Evolutionary conservation across 1,139 yeast species (phyloP), one percentile per base, ranked within the genome.

Genomic region (Meyerozyma guilliermondii): DNA sequence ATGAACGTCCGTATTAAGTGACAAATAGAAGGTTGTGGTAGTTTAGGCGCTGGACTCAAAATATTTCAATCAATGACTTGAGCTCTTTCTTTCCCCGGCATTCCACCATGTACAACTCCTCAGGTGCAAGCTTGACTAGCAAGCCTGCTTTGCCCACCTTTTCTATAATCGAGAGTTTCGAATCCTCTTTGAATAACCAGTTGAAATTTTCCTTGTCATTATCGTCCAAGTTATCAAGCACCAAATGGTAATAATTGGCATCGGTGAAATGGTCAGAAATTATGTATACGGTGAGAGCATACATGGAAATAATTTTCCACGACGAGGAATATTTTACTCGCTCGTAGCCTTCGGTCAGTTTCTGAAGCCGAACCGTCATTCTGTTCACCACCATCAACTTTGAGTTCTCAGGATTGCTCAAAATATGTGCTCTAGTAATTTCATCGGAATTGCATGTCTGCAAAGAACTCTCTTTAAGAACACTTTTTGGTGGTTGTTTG

Each of bases 121-220:
- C 52, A n/a, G 58, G 58, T 11, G 58, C 48, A 4, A 57, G 65
- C 47, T 63, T 67, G 31, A 72, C 60, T 50, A 72, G 60, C 47
- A 72, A 56, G 7, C 75, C 78, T 5, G 78, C 78, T 45, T 65
- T 71, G 11, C 78, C 78, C 30, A 72, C 71, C 43, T 62, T 58
- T 48, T 70, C 71, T 35, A 71, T 56, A 24, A 62, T 51, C 31
- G 58, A 55, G 38, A 46, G 48, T 43, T 60, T 66, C 4, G 60
- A 64, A 22, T 62, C 66, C 30, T 63, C 71, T 34, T 60, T 43
- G 33, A 72, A 59, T 23, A 64, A 50, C 77, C 77, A 72, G 45
- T 50, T 58, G 48, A 51, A 57, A n/a, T 49, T 51, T 18, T 49
- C 46, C 8, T 51, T 48, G 8, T 38, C 50, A 8, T 45, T 45